Conservation (phyloP, 2,329 filamentous ascomycete genomes). For the Botrytis elliptica region DNA sequence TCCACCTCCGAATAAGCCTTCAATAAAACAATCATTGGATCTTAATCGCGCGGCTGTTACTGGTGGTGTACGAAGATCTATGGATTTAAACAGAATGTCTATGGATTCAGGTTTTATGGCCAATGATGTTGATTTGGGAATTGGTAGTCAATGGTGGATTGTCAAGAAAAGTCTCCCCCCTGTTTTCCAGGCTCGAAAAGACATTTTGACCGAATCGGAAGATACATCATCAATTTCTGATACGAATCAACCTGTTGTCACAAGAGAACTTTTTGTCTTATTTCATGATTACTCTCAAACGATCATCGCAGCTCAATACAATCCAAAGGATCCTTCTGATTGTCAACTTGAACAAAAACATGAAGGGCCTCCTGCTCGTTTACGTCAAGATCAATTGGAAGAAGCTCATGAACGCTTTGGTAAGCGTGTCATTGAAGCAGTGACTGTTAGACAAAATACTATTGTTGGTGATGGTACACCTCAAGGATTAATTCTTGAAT, state of each 20-base stretch:
- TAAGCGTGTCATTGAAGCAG: conserved; percentile 69
- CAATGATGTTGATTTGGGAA: conserved; percentile 77
- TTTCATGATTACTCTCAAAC: conserved; percentile 98
- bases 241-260: conserved; percentile 68
- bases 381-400: conserved; percentile 93
- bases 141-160: conserved; percentile 81
- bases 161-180: conserved; percentile 78
- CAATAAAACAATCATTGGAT: conserved; percentile 63
- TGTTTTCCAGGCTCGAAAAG: conserved; percentile 75
- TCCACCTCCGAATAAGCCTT: conserved; percentile 45
- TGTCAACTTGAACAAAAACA: conserved; percentile 81
- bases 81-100: conserved; percentile 73
- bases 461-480: conserved; percentile 84
- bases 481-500: conserved; percentile 71
- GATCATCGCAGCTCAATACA: conserved; percentile 76
- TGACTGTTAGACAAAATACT: conserved; percentile 70
- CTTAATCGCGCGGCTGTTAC: conserved; percentile 51
- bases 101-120: conserved; percentile 83
- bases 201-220: conserved; percentile 79
- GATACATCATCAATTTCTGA: conserved; percentile 69
- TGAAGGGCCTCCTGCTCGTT: conserved; percentile 73
- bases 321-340: conserved; percentile 70
- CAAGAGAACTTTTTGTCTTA: conserved; percentile 81
- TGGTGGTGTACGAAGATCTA: conserved; percentile 46
- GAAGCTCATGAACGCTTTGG: conserved; percentile 80